These are phyloP conservation scores for Hysterangium stoloniferum DNA, from an alignment of 768 basidiomycete genomes.

Conservation along the genomic window DNA sequence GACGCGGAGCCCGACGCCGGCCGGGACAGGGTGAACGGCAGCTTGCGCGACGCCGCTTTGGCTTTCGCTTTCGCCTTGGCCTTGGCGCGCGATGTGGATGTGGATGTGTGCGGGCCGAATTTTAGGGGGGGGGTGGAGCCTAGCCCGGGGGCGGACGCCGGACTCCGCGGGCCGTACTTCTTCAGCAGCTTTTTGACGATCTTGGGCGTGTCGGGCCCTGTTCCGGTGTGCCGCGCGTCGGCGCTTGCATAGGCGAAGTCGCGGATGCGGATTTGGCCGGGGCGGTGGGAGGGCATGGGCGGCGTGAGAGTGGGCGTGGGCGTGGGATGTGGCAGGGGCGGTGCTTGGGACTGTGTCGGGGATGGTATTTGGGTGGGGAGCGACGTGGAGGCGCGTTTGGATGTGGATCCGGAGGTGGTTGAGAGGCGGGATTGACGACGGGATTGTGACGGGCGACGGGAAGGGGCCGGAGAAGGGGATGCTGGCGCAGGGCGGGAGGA, in stretches of 20 bases:
- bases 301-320: constrained; percentile 12
- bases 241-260: constrained; percentile 38
- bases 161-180: constrained; percentile 29
- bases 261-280: constrained; percentile 35
- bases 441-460: constrained; percentile 14
- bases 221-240: constrained; percentile 38
- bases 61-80: constrained; percentile 21
- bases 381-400: not conserved
- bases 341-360: not conserved
- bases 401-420: not conserved
- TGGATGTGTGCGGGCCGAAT: constrained; percentile 6
- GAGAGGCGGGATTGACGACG: constrained; percentile 14
- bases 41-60: constrained; percentile 24
- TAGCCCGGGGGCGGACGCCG: constrained; percentile 17
- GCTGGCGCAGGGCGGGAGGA: constrained; percentile 50
- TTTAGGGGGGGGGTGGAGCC: constrained; percentile 20
- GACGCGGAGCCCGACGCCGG: not conserved
- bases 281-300: constrained; percentile 8
- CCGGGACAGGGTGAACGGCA: too few species aligned
- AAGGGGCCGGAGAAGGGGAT: constrained; percentile 3
- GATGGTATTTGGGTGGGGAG: not conserved
- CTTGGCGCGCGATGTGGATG: constrained; percentile 17
- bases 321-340: not conserved
- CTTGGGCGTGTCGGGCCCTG: constrained; percentile 33
- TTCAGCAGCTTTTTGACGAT: constrained; percentile 8